Conservation (phyloP, 345 rosid species). For the Carallia pectinifolia region DNA sequence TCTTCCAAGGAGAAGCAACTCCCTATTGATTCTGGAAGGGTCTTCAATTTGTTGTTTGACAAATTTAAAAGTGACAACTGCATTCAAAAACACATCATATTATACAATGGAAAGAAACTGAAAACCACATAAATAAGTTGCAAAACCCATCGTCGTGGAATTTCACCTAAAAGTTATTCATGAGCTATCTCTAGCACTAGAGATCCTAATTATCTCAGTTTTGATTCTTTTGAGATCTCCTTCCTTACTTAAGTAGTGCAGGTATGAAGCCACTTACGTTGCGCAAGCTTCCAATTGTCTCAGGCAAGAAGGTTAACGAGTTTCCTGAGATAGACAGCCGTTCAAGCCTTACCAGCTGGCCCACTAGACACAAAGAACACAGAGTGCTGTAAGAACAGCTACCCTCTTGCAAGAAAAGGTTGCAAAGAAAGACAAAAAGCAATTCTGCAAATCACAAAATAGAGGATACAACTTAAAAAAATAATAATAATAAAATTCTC, state of each 20-base stretch:
- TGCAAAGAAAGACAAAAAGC: conserved; percentile 10
- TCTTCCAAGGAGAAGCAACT: conserved; percentile 95
- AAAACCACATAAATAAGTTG: not conserved
- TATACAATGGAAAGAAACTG: conserved; percentile 11
- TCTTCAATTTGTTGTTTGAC: conserved; percentile 78
- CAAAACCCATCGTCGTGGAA: no score
- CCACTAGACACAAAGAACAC: conserved; percentile 49
- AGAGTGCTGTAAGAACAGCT: conserved; percentile 13
- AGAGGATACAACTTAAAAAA: not conserved
- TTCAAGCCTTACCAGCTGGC: conserved; percentile 92
- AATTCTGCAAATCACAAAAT: conserved; percentile 19
- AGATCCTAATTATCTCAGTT: not conserved
- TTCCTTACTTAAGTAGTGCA: not conserved
- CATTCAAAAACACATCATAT: conserved; percentile 31
- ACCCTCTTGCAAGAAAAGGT: conserved; percentile 2
- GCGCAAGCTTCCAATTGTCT: conserved; percentile 92
- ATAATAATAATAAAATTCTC: conserved; percentile 14
- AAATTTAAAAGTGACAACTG: conserved; percentile 86
- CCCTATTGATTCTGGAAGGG: conserved; percentile 95
- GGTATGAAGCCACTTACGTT: conserved; percentile 54
- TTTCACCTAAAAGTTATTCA: not conserved
- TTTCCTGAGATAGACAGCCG: conserved; percentile 73
- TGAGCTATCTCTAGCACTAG: not conserved
- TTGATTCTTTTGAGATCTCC: not conserved
- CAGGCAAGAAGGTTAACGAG: conserved; percentile 66